Percentiles rank a stretch among this genome's conserved stretches.
Evolutionary conservation across 179 eudicot genomes (phyloP).

Genomic region (Heliamphora pulchella): DNA sequence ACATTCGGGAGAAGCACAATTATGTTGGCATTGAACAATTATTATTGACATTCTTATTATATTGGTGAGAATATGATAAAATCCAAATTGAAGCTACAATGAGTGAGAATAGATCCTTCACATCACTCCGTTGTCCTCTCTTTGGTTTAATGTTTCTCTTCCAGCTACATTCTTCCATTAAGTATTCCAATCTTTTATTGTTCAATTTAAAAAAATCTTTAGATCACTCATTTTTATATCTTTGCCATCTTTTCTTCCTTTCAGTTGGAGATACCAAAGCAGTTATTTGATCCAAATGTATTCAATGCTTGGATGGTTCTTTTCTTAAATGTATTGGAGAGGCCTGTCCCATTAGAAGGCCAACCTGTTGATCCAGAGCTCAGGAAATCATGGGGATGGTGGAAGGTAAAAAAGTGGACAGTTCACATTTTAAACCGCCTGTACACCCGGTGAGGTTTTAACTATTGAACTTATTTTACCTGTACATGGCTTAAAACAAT

Average conservation of each 20-base stretch:
- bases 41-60: neutral
- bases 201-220: neutral
- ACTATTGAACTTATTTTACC: neutral
- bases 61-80: neutral
- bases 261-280: conserved; percentile 97
- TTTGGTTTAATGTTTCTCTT: no score
- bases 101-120: neutral
- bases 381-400: conserved; percentile 99
- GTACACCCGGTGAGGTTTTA: conserved; percentile 63
- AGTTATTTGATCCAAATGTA: conserved; percentile 75
- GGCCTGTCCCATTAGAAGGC: conserved; percentile 94
- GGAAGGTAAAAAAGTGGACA: conserved; percentile 99
- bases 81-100: neutral
- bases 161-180: neutral
- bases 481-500: neutral
- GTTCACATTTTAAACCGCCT: conserved; percentile 94
- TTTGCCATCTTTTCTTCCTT: conserved; percentile 7
- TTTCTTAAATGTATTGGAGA: conserved; percentile 80
- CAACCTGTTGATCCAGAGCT: conserved; percentile 88
- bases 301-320: conserved; percentile 98
- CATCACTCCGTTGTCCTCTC: no score
- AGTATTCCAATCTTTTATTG: conserved; percentile 3
- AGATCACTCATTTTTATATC: neutral
- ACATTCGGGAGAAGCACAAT: neutral
- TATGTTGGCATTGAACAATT: neutral